phyloP scores from a whole-genome alignment of 2,329 filamentous ascomycete genomes.

The Neoascochyta sp. region DNA sequence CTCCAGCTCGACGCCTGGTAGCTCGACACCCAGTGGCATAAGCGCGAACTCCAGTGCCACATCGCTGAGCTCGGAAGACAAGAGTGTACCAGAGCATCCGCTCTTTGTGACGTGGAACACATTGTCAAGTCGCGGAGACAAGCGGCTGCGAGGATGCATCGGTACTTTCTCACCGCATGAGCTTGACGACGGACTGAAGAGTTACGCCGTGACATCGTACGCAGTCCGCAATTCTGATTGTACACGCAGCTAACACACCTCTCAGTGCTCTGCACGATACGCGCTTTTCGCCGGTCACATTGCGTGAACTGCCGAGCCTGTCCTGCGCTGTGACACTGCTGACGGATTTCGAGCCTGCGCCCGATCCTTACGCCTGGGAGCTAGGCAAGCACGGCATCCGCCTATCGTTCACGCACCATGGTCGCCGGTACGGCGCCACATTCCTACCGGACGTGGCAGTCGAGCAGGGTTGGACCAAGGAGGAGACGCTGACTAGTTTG shows the following conservation, averaged over 20 bases:
- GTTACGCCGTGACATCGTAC: slow-evolving; percentile 78
- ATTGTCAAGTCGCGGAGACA: slow-evolving; percentile 55
- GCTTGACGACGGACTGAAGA: slow-evolving; percentile 67
- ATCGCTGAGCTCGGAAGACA: slow-evolving; percentile 26
- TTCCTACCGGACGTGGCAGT: slow-evolving; percentile 88
- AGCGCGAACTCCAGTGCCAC: slow-evolving; percentile 33
- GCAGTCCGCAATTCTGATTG: slow-evolving; percentile 17
- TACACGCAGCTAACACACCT: not conserved
- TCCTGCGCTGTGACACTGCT: slow-evolving; percentile 67
- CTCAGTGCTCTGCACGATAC: slow-evolving; percentile 60
- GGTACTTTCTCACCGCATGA: slow-evolving; percentile 83
- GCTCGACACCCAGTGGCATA: slow-evolving; percentile 46
- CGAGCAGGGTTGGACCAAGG: slow-evolving; percentile 93
- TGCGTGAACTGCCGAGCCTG: slow-evolving; percentile 37
- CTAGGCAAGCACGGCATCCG: slow-evolving; percentile 82
- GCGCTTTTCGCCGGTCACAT: slow-evolving; percentile 57
- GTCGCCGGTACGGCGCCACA: slow-evolving; percentile 73
- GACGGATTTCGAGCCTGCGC: slow-evolving; percentile 75
- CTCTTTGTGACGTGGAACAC: slow-evolving; percentile 97
- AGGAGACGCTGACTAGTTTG: slow-evolving; percentile 83
- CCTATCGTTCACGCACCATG: slow-evolving; percentile 75
- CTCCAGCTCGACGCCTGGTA: slow-evolving; percentile 47
- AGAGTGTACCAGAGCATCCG: slow-evolving; percentile 50
- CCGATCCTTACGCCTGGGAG: slow-evolving; percentile 71
- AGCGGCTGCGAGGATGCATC: slow-evolving; percentile 85